phyloP scores from a whole-genome alignment of 345 rosid species.

The Reutealis trisperma region DNA sequence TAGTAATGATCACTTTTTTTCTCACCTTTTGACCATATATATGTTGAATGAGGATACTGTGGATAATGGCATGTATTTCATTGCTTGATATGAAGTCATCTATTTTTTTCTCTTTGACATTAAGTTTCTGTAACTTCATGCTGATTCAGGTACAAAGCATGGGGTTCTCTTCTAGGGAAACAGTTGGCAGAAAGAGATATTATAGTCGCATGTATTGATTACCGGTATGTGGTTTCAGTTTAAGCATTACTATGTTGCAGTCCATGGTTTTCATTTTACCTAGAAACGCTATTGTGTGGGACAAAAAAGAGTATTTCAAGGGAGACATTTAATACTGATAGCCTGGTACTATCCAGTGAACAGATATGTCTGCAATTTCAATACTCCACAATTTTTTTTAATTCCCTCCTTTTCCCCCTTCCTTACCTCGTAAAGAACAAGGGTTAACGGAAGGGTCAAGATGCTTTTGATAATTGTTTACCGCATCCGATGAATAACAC shows the following conservation, averaged over 20 bases:
- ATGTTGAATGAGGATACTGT: background rate
- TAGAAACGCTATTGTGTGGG: background rate
- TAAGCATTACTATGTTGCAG: slow-evolving; percentile 2
- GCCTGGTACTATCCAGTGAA: background rate
- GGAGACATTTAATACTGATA: slow-evolving; percentile 5
- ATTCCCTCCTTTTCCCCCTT: background rate
- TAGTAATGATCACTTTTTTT: background rate
- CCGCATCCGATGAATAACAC: background rate
- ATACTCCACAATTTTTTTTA: background rate
- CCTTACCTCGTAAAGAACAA: background rate
- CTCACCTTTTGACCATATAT: background rate
- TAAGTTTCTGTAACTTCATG: slow-evolving; percentile 19
- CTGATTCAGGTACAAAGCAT: slow-evolving; percentile 37
- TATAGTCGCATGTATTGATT: slow-evolving; percentile 39
- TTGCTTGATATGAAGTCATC: slow-evolving; percentile 1
- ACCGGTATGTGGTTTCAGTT: slow-evolving; percentile 32
- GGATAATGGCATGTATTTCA: background rate
- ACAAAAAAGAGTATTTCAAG: background rate
- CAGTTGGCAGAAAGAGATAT: slow-evolving; percentile 39
- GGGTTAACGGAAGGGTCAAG: background rate
- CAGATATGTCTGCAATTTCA: background rate
- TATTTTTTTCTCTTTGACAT: slow-evolving; percentile 22
- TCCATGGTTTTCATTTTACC: slow-evolving; percentile 4
- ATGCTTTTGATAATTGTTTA: background rate
- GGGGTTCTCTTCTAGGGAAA: slow-evolving; percentile 38